phyloP scores from a whole-genome alignment of 441 rosid species.

The Erysimum pusillum region DNA sequence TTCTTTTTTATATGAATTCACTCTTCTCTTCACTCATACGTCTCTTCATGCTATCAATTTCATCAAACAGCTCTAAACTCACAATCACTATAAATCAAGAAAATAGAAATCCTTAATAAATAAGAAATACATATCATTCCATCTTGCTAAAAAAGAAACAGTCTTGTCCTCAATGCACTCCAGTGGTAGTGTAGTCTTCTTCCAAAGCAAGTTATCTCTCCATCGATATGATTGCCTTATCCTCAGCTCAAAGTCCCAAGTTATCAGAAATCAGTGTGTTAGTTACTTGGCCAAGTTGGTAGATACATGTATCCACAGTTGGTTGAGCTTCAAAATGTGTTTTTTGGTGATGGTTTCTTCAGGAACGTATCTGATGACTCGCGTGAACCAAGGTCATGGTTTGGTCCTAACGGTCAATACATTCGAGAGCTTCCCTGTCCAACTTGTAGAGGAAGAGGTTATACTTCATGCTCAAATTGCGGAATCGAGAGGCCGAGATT shows the following conservation, averaged over 20 bases:
- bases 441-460: constrained; percentile 93
- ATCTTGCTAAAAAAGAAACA: background rate
- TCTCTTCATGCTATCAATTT: background rate
- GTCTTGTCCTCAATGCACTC: background rate
- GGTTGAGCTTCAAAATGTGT: constrained; percentile 5
- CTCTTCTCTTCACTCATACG: background rate
- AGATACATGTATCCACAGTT: background rate
- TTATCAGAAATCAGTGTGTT: background rate
- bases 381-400: constrained; percentile 82
- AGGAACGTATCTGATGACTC: constrained; percentile 59
- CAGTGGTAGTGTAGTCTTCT: background rate
- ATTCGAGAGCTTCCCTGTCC: constrained; percentile 95
- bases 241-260: background rate
- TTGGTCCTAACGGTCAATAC: constrained; percentile 94
- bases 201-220: background rate
- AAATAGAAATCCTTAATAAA: background rate
- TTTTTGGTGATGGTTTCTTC: constrained; percentile 41
- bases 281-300: background rate
- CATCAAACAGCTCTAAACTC: background rate
- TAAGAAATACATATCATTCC: background rate
- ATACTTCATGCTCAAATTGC: constrained; percentile 84
- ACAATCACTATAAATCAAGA: background rate
- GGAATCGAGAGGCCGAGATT: constrained; percentile 78
- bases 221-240: background rate
- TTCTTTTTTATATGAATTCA: background rate